Conservation (phyloP, 208 protist genomes). For the Acanthamoeba culbertsoni region DNA sequence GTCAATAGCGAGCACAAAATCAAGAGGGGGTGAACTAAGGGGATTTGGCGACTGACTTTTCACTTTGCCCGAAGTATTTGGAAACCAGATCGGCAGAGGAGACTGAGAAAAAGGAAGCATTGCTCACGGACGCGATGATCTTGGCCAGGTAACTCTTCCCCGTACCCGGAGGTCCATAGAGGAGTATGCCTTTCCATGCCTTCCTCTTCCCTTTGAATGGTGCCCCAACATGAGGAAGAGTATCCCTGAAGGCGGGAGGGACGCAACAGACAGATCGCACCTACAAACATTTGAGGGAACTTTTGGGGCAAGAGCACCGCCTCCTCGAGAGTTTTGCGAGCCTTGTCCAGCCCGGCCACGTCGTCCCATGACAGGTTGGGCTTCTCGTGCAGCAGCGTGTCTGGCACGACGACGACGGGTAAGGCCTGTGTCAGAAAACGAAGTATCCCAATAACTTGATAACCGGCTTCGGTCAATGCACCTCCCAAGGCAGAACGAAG, state of each 20-base stretch:
- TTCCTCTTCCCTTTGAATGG: slow-evolving; percentile 78
- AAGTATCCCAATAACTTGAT: too few relatives aligned
- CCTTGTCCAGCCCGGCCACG: slow-evolving; percentile 94
- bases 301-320: slow-evolving; percentile 94
- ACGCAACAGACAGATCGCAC: too few relatives aligned
- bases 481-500: neutral
- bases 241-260: too few relatives aligned
- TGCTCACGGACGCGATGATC: slow-evolving; percentile 89
- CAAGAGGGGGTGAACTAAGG: neutral
- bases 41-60: slow-evolving; percentile 80
- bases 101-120: slow-evolving; percentile 96
- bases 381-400: slow-evolving; percentile 90
- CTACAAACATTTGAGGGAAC: slow-evolving; percentile 96
- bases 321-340: slow-evolving; percentile 95
- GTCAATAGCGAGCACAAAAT: neutral
- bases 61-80: slow-evolving; percentile 98
- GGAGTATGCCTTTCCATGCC: slow-evolving; percentile 91
- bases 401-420: slow-evolving; percentile 73
- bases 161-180: slow-evolving; percentile 93
- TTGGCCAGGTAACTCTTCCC: slow-evolving; percentile 93
- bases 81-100: slow-evolving; percentile 95
- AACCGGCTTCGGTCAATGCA: neutral
- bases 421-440: neutral
- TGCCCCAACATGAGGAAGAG: too few relatives aligned
- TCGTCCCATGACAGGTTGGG: slow-evolving; percentile 93